Conservation (phyloP, 2,329 filamentous ascomycete species). For the Drechslerella stenobrocha region DNA sequence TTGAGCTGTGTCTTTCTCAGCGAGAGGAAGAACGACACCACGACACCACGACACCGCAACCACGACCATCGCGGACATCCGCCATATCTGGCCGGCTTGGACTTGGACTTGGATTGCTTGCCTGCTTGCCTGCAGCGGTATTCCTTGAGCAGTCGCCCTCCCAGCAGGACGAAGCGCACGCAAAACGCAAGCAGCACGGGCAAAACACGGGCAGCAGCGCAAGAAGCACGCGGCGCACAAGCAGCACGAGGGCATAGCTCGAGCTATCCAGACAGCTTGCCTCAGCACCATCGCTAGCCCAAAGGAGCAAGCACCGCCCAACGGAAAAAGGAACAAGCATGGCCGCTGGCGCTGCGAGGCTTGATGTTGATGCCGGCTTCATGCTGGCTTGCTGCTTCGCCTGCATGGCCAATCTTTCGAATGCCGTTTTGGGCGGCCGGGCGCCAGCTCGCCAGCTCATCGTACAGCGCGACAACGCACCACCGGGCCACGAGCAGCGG, state of each 20-base stretch:
- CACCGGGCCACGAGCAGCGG: not conserved
- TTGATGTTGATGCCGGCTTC: no score
- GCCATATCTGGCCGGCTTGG: no score
- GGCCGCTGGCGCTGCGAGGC: not conserved
- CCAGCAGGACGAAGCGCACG: not conserved
- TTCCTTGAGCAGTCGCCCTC: not conserved
- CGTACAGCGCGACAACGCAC: conserved; percentile 5
- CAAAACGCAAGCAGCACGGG: conserved; percentile 1
- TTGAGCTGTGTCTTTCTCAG: no score
- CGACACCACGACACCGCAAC: no score
- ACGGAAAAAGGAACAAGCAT: not conserved
- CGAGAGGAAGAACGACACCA: no score
- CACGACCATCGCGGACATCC: no score
- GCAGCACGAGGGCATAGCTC: conserved; percentile 1
- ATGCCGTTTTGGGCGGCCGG: conserved; percentile 1
- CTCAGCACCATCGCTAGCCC: no score
- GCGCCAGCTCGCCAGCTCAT: conserved; percentile 9
- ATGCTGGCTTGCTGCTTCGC: conserved; percentile 13
- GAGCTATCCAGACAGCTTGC: not conserved
- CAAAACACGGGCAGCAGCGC: no score
- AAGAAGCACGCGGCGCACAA: not conserved
- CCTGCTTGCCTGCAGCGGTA: no score
- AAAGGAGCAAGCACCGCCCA: not conserved
- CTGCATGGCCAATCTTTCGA: not conserved
- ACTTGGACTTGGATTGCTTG: not conserved